Percentiles rank a stretch among this genome's conserved stretches.
Conservation (phyloP, 371 early-diverging fungal genomes). For the Syncephalastrum monosporum region DNA sequence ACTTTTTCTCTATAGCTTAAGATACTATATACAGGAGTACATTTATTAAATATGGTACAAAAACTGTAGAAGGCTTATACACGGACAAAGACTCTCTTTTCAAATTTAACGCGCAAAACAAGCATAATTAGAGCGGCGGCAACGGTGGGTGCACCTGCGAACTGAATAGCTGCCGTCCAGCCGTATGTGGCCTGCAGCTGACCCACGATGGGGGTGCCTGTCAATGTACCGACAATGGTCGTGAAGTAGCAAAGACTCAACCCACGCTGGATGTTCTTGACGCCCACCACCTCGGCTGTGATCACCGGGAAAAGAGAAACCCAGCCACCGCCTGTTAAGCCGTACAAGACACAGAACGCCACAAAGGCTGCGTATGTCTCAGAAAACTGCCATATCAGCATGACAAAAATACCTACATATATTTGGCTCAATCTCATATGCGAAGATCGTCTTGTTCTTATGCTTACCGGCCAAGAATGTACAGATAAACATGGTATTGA, state of each 20-base stretch:
- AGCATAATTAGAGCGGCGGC: slow-evolving; percentile 20
- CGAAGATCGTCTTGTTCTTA: neutral
- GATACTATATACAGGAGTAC: too few species aligned
- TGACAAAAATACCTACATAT: slow-evolving; percentile 26
- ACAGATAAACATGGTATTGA: slow-evolving; percentile 12
- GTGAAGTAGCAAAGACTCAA: slow-evolving; percentile 39
- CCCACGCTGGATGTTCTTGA: slow-evolving; percentile 34
- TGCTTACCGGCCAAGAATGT: slow-evolving; percentile 26
- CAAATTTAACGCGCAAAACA: slow-evolving; percentile 5
- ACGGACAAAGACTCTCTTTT: too few species aligned
- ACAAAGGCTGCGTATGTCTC: slow-evolving; percentile 33
- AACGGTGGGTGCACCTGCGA: slow-evolving; percentile 37
- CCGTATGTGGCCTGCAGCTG: slow-evolving; percentile 33
- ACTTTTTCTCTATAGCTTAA: too few species aligned
- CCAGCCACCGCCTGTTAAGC: slow-evolving; percentile 51
- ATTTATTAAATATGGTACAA: too few species aligned
- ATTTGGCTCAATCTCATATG: slow-evolving; percentile 1
- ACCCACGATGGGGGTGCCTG: slow-evolving; percentile 46
- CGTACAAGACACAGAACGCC: slow-evolving; percentile 34
- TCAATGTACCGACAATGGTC: slow-evolving; percentile 32
- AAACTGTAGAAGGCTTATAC: too few species aligned
- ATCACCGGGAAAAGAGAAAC: slow-evolving; percentile 48
- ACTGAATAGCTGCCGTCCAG: slow-evolving; percentile 47
- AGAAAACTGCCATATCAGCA: slow-evolving; percentile 63
- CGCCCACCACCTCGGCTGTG: slow-evolving; percentile 48